phyloP scores from a whole-genome alignment of 2,329 filamentous ascomycete species.

The Sodiomyces alkalinus region DNA sequence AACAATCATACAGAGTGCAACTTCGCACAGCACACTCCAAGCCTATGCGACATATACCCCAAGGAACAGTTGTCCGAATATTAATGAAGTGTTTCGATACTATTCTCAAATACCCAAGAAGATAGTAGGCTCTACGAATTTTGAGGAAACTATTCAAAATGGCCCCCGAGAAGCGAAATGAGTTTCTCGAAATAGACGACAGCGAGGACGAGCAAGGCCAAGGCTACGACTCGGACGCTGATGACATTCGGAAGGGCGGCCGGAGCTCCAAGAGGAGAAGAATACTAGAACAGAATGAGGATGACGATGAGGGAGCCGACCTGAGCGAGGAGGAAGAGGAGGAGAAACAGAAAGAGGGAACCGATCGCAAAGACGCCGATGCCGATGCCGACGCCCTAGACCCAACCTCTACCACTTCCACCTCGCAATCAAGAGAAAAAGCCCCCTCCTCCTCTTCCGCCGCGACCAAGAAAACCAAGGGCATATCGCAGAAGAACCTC shows the following conservation, averaged over 20 bases:
- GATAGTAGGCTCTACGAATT: too few relatives aligned
- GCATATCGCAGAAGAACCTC: slow-evolving; percentile 52
- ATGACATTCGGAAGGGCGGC: slow-evolving; percentile 52
- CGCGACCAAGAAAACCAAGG: slow-evolving; percentile 34
- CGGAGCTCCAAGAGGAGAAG: slow-evolving; percentile 49
- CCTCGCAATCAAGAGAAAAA: slow-evolving; percentile 13
- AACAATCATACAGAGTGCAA: too few relatives aligned
- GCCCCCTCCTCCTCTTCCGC: slow-evolving; percentile 19
- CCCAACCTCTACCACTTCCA: slow-evolving; percentile 4
- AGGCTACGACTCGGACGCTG: slow-evolving; percentile 51
- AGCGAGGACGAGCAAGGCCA: slow-evolving; percentile 43
- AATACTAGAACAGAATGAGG: slow-evolving; percentile 27
- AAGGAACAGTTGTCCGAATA: too few relatives aligned
- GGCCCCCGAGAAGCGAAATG: slow-evolving; percentile 54
- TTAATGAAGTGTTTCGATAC: too few relatives aligned
- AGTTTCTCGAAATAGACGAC: slow-evolving; percentile 48
- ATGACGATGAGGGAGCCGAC: slow-evolving; percentile 17
- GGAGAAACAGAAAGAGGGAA: slow-evolving; percentile 11
- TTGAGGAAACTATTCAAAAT: slow-evolving; percentile 27
- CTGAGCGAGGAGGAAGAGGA: slow-evolving; percentile 15
- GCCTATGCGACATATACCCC: too few relatives aligned
- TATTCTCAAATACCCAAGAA: too few relatives aligned
- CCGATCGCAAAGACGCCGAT: slow-evolving; percentile 13
- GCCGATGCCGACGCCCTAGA: slow-evolving; percentile 16
- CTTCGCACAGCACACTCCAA: too few relatives aligned